Conservation (phyloP, 2,329 filamentous ascomycete genomes). For the Leptoxyphium fumago region DNA sequence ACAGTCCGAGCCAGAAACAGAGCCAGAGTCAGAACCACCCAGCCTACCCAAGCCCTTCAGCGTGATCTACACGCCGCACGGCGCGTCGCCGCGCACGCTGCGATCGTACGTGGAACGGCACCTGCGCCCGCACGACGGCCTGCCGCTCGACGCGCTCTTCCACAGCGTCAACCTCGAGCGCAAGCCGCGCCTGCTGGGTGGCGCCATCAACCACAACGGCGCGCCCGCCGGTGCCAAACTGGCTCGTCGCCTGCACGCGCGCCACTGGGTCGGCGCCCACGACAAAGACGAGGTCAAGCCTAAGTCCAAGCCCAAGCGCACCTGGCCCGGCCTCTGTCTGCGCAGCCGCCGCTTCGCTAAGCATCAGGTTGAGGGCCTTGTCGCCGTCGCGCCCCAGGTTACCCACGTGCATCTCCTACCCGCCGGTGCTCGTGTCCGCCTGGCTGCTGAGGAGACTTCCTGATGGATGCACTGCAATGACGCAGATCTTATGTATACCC, state of each 20-base stretch:
- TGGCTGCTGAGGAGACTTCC: no score
- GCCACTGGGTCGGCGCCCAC: conserved; percentile 47
- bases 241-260: conserved; percentile 37
- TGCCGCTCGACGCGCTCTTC: conserved; percentile 49
- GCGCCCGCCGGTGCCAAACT: conserved; percentile 43
- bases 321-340: conserved; percentile 37
- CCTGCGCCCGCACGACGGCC: conserved; percentile 35
- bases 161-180: conserved; percentile 47
- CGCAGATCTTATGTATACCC: no score
- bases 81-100: conserved; percentile 40
- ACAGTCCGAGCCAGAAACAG: neutral
- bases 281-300: conserved; percentile 31
- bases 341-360: conserved; percentile 30
- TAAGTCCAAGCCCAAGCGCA: conserved; percentile 43
- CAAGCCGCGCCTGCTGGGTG: conserved; percentile 48
- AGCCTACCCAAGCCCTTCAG: conserved; percentile 33
- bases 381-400: no score
- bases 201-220: conserved; percentile 39
- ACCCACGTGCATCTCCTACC: no score
- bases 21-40: no score
- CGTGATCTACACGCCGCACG: conserved; percentile 51
- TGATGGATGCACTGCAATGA: no score
- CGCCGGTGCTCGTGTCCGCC: no score
- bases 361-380: conserved; percentile 29
- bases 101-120: conserved; percentile 42